Evolutionary conservation across 2,329 filamentous ascomycete genomes (phyloP), one percentile per base, ranked within the genome.

Genomic region (Paraconiothyrium sp.): DNA sequence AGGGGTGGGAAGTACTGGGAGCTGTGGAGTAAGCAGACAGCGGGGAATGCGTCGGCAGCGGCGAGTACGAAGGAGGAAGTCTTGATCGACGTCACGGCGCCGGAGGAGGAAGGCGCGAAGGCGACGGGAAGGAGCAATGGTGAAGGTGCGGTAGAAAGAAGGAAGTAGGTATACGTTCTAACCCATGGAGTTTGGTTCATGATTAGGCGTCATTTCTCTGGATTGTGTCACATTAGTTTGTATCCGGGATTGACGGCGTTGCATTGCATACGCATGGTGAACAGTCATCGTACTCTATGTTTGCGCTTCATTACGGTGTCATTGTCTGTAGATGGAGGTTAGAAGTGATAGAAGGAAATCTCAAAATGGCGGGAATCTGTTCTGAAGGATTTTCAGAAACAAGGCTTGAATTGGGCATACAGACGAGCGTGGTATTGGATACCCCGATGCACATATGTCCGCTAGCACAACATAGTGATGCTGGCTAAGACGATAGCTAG

Each of bases 1-100:
- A 82, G 86, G 51, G 88, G 88, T 34, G 92, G 92, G 13, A 88
- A 89, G 62, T 97, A 97, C 73, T 86, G 88, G 11, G 89, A 89
- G 62, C 94, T 97, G 88, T 97, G 93, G 93, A 88, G 90, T 65
- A 94, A 94, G 79, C 93, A 97, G 78, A 93, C 75, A 3, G 73
- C 73, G 0, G 73, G 73, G 0, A 67, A 72, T 43, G 27, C 67
- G 32, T 71, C 71, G 7, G 60, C 58, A 3, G 61, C 58, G 22
- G 60, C 54, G n/a, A 69, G 65, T 2, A 71, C 37, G 24, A 41
- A 43, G 22, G 51, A 44, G 8, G 49, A 41, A 20, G 24, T 54
- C 4, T 13, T 54, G 37, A 44, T 54, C 14, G 51, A 54, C 9
- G 51, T 44, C 13, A 44, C 51, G 14, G 5, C 51, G 16, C 51